These are phyloP conservation scores for Leishmania martiniquensis DNA, from an alignment of 208 protist species.

Conservation along the genomic window DNA sequence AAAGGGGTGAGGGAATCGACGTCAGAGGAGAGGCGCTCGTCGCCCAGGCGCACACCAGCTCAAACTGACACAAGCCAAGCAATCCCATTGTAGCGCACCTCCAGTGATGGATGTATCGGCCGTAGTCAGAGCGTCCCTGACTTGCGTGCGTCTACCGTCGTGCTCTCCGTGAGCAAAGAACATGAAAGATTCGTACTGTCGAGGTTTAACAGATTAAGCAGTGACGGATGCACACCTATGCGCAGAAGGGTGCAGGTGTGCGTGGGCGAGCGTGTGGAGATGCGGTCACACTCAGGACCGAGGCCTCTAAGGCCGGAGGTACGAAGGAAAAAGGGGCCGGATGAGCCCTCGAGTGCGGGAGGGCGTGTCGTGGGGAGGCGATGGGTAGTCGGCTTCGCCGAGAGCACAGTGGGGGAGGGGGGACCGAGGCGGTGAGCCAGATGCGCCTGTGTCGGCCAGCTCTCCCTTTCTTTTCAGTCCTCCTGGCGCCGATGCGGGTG, in stretches of 20 bases:
- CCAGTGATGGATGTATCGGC: neutral
- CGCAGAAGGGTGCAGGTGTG: neutral
- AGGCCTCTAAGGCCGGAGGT: neutral
- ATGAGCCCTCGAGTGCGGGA: neutral
- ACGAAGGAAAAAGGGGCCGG: neutral
- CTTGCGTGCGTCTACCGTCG: neutral
- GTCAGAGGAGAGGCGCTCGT: neutral
- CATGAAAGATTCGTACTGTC: neutral
- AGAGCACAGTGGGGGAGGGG: neutral
- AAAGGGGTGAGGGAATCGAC: neutral
- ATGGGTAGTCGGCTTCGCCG: neutral
- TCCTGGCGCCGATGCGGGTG: constrained; percentile 55
- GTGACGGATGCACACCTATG: neutral
- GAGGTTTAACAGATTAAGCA: neutral
- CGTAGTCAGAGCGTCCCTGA: neutral
- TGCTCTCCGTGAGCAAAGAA: neutral
- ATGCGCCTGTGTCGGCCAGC: neutral
- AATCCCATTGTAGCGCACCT: neutral
- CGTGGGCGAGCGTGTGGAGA: neutral
- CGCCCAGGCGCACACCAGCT: neutral
- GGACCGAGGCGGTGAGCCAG: neutral
- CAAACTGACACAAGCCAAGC: neutral
- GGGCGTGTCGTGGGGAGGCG: neutral
- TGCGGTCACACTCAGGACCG: neutral
- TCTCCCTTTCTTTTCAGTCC: constrained; percentile 8